phyloP scores from a whole-genome alignment of 2,329 filamentous ascomycete species.

The Alternaria ventricosa region DNA sequence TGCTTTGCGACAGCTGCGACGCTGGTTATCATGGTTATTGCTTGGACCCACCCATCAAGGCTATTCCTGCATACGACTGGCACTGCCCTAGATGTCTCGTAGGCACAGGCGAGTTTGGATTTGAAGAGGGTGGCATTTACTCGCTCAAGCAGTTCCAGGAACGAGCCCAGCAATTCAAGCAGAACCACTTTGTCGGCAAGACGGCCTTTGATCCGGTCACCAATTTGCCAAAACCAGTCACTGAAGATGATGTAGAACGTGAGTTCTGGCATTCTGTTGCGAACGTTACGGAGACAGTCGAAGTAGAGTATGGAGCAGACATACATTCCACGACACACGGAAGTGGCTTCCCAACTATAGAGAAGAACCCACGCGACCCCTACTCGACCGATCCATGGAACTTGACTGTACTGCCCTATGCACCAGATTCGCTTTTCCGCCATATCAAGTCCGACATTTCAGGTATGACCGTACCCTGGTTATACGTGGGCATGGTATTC shows the following conservation, averaged over 20 bases:
- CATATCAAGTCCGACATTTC: slow-evolving; percentile 99
- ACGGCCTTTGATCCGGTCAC: slow-evolving; percentile 86
- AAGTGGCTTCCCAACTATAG: slow-evolving; percentile 93
- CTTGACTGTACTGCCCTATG: slow-evolving; percentile 87
- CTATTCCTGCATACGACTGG: slow-evolving; percentile 86
- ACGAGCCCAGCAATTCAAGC: slow-evolving; percentile 93
- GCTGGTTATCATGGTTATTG: slow-evolving; percentile 86
- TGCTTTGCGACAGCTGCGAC: slow-evolving; percentile 92
- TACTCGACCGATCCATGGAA: slow-evolving; percentile 96
- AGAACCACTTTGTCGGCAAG: slow-evolving; percentile 88
- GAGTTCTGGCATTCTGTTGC: slow-evolving; percentile 98
- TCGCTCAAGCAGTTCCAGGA: slow-evolving; percentile 96
- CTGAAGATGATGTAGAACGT: slow-evolving; percentile 92
- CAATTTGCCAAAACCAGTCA: slow-evolving; percentile 80
- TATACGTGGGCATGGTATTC: slow-evolving; percentile 99
- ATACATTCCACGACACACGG: slow-evolving; percentile 98
- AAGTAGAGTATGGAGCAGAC: slow-evolving; percentile 97
- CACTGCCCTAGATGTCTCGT: slow-evolving; percentile 95
- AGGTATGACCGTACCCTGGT: slow-evolving; percentile 98
- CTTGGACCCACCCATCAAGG: slow-evolving; percentile 82
- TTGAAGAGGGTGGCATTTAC: slow-evolving; percentile 95
- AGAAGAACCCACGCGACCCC: slow-evolving; percentile 84
- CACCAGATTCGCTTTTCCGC: slow-evolving; percentile 89
- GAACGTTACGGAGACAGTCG: slow-evolving; percentile 91
- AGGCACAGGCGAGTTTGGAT: slow-evolving; percentile 94